Evolutionary conservation across 2,329 filamentous ascomycete genomes (phyloP).

Genomic region (Sarocladiaceae sp.): DNA sequence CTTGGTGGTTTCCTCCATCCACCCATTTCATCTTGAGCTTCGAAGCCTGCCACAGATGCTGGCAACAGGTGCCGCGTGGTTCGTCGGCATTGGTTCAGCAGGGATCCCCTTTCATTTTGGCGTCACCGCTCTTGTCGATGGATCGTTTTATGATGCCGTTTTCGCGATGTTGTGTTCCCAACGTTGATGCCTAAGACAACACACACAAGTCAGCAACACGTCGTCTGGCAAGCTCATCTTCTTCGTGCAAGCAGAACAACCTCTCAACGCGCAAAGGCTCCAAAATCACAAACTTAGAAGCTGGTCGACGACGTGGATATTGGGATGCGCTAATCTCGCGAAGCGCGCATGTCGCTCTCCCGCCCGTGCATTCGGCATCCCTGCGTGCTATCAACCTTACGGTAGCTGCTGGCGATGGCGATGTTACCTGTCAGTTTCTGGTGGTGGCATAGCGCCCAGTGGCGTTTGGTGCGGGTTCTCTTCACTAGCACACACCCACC

Average conservation of each 20-base stretch:
- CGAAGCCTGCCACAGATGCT: constrained; percentile 22
- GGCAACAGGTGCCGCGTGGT: constrained; percentile 23
- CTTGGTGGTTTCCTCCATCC: background rate
- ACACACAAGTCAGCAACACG: background rate
- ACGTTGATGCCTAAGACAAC: constrained; percentile 7
- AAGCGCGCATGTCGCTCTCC: constrained; percentile 9
- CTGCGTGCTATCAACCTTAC: too few species aligned
- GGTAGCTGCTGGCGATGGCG: background rate
- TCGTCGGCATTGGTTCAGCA: constrained; percentile 27
- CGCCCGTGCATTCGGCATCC: constrained; percentile 1
- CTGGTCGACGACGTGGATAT: too few species aligned
- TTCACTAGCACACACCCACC: background rate
- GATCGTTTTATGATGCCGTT: background rate
- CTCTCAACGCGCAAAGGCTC: too few species aligned
- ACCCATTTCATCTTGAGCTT: background rate
- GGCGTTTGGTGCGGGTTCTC: background rate
- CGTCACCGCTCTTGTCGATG: background rate
- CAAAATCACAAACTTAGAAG: too few species aligned
- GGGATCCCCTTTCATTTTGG: constrained; percentile 9
- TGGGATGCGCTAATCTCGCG: background rate
- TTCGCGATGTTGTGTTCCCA: too few species aligned
- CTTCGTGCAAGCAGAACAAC: too few species aligned
- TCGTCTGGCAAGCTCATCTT: too few species aligned
- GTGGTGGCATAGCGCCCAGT: background rate
- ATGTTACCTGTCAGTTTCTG: background rate